Evolutionary conservation across 2,329 filamentous ascomycete genomes (phyloP), one percentile per base, ranked within the genome.

Genomic region (Tolypocladium cylindrosporum): DNA sequence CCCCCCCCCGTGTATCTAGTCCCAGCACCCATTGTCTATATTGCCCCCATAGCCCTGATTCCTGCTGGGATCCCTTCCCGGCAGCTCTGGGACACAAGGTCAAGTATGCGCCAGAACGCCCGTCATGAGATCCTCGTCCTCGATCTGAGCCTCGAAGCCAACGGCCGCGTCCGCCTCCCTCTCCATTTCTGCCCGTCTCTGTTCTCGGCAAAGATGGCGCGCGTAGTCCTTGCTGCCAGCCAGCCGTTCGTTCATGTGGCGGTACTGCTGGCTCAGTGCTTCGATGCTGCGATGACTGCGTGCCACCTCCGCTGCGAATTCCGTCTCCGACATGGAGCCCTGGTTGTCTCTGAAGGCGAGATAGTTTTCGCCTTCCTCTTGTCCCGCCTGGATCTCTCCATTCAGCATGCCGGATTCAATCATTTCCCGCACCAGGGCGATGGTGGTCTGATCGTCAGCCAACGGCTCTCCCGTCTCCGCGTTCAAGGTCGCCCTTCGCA

Each of bases 61-160:
- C 48, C 27, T 36, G 31, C 48, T 8, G 27, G 48, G 27, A 11
- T n/a, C 14, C 14, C 9, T 51, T n/a, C 14, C 10, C 31, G 5
- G 48, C 16, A n/a, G 16, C 21, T 36, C 24, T 36, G 31, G 16
- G 19, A 8, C 42, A n/a, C 27, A 31, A 4, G 14, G 24, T 59
- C 52, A 65, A 19, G 56, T 57, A 54, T 63, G 62, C 37, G 64
- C 62, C 56, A 69, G 45, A 21, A 75, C 68, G 21, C 76, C 81
- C 14, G 75, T 77, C 82, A 85, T 85, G 31, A 85, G 67, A 61
- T 85, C 82, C 66, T 85, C 82, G n/a, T 85, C 82, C 57, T 84
- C 81, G 42, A 83, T 71, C 55, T 77, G 72, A 14, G 72, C 67
- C 34, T 80, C 75, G 59, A 81, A 82, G 45, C 71, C 72, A 34